These are phyloP conservation scores for Plectosphaerella plurivora DNA, from an alignment of 2,329 filamentous ascomycete species.

Conservation along the genomic window DNA sequence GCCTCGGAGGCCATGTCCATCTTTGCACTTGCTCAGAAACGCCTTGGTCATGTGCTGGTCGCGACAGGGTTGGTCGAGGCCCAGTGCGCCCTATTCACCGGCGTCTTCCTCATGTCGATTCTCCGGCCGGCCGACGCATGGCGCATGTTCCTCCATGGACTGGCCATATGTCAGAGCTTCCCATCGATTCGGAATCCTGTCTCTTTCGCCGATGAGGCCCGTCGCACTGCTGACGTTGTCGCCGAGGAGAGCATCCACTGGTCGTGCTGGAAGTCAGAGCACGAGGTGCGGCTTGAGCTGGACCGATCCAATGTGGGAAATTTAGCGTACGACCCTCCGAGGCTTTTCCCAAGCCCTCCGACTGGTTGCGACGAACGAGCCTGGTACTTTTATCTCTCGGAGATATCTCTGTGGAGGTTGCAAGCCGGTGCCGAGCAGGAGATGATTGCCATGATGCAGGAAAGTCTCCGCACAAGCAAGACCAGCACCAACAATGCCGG, in stretches of 20 bases:
- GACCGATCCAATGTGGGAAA: slow-evolving; percentile 24
- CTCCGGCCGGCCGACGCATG: slow-evolving; percentile 44
- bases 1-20: slow-evolving; percentile 35
- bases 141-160: slow-evolving; percentile 46
- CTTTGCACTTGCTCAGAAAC: slow-evolving; percentile 44
- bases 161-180: slow-evolving; percentile 41
- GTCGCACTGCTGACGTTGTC: slow-evolving; percentile 20
- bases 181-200: slow-evolving; percentile 17
- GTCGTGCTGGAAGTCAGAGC: slow-evolving; percentile 52
- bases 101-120: slow-evolving; percentile 43
- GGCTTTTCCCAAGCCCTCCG: slow-evolving; percentile 34
- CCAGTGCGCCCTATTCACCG: slow-evolving; percentile 46
- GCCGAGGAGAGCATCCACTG: slow-evolving; percentile 46
- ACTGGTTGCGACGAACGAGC: slow-evolving; percentile 24
- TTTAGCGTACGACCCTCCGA: slow-evolving; percentile 23
- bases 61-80: slow-evolving; percentile 37
- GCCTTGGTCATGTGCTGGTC: slow-evolving; percentile 38
- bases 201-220: slow-evolving; percentile 2
- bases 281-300: slow-evolving; percentile 39
- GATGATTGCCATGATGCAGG: slow-evolving; percentile 23
- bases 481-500: slow-evolving; percentile 16
- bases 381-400: slow-evolving; percentile 51
- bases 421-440: slow-evolving; percentile 33
- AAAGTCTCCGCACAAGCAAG: not conserved
- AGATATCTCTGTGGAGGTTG: slow-evolving; percentile 46